Base-by-base conservation (phyloP, 495 filamentous ascomycete species). In the Lasiosphaeria hispida region DNA sequence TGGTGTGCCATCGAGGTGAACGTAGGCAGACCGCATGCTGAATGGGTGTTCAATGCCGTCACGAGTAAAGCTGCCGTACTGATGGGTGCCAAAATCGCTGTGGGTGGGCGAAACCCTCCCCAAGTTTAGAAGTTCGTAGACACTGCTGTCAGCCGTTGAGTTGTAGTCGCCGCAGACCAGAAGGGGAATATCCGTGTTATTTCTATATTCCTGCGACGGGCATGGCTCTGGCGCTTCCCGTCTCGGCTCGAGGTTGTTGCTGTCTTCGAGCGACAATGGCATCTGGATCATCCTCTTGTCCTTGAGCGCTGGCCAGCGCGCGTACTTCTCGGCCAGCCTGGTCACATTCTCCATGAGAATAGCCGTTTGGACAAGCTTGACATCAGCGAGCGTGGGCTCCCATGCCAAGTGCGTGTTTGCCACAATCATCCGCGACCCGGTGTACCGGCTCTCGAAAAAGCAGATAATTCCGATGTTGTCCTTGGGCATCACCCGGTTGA, bases 131-230 rank as follows among this genome's bases (percentile, higher is more conserved):
- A 98, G 81, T 57, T 96, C 90, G 74, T 96, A 95, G 15, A 96
- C 91, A 13, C 89, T 87, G 30, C 89, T 94, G 51, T 87, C 87
- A 10, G 84, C 78, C 3, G 85, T 86, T 4, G 93, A 96, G 72
- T 98, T 98, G 80, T 95, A 96, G 68, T 98, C 94, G 61, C 92
- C 92, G 64, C 93, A 96, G 63, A 97, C 82, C 53, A 98, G 72
- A 15, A 98, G 77, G 1, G 94, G 94, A 44, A 98, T 95, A 58
- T 96, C 89, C 7, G 89, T 85, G 19, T 87, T 91, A 63, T 76
- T 86, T 48, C 87, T 72, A 75, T 97, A 98, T 64, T 93, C 86
- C 69, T 86, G 80, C 5, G 80, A 75, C 23, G 76, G 76, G 19
- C 81, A 80, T 1, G 78, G 73, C 2, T 80, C 80, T 6, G 70